Evolutionary conservation across 192 early-diverging fungal genomes (phyloP).

Genomic region (Spizellomyces punctatus): DNA sequence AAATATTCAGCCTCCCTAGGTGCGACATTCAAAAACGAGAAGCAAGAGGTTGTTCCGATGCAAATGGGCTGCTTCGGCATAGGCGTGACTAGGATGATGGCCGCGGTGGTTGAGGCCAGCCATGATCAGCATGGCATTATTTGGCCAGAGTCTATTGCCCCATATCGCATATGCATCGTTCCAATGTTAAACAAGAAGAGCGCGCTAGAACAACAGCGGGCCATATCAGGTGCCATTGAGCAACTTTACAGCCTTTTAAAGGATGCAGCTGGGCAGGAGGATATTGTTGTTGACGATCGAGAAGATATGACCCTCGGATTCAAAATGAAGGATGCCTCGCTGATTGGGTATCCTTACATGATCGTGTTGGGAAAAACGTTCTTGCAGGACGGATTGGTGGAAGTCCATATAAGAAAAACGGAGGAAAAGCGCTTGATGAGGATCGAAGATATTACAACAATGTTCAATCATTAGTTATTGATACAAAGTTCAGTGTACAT

Average conservation of each 20-base stretch:
- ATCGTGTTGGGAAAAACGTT: constrained; percentile 69
- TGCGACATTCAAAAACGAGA: constrained; percentile 53
- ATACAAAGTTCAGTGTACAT: too few relatives aligned
- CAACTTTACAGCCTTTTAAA: neutral
- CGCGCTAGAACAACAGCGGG: neutral
- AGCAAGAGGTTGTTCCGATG: constrained; percentile 45
- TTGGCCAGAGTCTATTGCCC: constrained; percentile 83
- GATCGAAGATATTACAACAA: too few relatives aligned
- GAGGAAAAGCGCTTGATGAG: constrained; percentile 1
- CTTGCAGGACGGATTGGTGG: constrained; percentile 30
- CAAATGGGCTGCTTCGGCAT: constrained; percentile 94
- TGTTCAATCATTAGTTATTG: too few relatives aligned
- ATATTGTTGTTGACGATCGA: constrained; percentile 76
- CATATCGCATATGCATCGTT: constrained; percentile 54
- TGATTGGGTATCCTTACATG: constrained; percentile 82
- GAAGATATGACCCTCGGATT: constrained; percentile 66
- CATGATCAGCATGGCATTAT: constrained; percentile 68
- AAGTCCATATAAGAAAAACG: constrained; percentile 28
- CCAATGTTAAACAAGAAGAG: constrained; percentile 19
- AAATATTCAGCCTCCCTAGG: constrained; percentile 79
- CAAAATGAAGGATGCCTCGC: constrained; percentile 78
- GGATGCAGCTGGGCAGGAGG: constrained; percentile 29
- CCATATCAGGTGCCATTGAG: neutral
- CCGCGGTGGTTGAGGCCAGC: constrained; percentile 75
- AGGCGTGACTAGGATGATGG: constrained; percentile 80